Base-by-base conservation (phyloP, 2,329 filamentous ascomycete genomes). In the Daldinia sp. region DNA sequence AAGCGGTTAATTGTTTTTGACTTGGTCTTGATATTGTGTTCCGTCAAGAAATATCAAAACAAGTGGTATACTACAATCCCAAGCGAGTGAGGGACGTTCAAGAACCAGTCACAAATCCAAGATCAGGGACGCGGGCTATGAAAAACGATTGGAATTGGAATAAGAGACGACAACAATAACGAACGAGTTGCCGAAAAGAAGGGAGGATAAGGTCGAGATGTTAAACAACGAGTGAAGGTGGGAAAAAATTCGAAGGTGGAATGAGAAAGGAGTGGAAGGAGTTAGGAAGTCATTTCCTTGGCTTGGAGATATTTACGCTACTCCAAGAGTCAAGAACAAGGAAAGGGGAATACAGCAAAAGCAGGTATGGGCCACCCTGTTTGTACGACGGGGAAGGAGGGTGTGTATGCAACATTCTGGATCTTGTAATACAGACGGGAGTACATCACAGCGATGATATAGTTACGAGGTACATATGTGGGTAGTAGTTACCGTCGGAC, bases 161-260 rank as follows among this genome's bases (percentile, higher is more conserved):
- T 49, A 63, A 48, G 61, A 50, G 52, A 66, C 56, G 65, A 67
- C 68, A 72, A 69, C 67, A 55, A 66, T 65, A 74, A 69, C 73
- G 73, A 74, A 68, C 70, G 72, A 69, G 67, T 67, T 72, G 71
- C 68, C 62, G 66, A 61, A 51, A 61, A 49, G 64, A 68, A 67
- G 60, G 51, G 56, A n/a, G 47, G 63, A 68, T 19, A 27, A 35
- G 35, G 39, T 55, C 37, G 27, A 47, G 48, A 48, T 56, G 39
- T 58, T 23, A 50, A 68, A 60, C 58, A 73, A 67, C 64, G 70
- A 72, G 61, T 63, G 69, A 63, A 54, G 55, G 41, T n/a, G 35
- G 37, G 19, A 39, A 49, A 49, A 52, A 52, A 27, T 47, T 10
- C 34, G 37, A 39, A 63, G 29, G 47, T 56, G 53, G 57, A 59